phyloP scores from a whole-genome alignment of 2,329 filamentous ascomycete species.

The Fusarium vanettenii region DNA sequence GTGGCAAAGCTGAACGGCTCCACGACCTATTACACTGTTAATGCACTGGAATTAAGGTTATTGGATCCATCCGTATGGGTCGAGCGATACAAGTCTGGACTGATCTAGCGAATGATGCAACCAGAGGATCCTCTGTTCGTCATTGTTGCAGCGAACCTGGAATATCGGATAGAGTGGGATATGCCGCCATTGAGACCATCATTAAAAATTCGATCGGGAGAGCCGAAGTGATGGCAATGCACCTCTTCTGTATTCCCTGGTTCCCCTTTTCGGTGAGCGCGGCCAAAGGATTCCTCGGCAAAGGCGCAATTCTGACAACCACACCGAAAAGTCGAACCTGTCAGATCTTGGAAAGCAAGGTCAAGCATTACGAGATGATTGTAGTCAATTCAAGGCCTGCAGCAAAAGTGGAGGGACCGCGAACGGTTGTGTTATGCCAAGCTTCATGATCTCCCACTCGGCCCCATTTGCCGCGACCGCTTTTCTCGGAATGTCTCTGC shows the following conservation, averaged over 20 bases:
- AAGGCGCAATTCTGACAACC: background rate
- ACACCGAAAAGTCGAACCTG: background rate
- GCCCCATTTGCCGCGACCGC: background rate
- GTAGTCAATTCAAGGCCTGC: background rate
- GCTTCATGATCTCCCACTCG: conserved; percentile 2
- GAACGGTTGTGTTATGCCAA: background rate
- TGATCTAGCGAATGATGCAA: conserved; percentile 1
- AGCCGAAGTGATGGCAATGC: background rate
- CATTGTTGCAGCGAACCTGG: background rate
- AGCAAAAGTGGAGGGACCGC: background rate
- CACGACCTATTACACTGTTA: background rate
- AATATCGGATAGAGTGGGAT: background rate
- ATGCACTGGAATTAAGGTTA: background rate
- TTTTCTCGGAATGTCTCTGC: background rate
- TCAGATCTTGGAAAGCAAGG: background rate
- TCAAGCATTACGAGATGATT: background rate
- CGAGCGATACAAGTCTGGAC: background rate
- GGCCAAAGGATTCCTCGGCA: background rate
- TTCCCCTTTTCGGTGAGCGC: background rate
- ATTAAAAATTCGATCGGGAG: background rate
- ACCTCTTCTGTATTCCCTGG: background rate
- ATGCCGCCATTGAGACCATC: background rate
- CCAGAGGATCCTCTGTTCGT: background rate
- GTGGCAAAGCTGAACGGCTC: background rate
- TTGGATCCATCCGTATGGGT: background rate